These are phyloP conservation scores for Oryza officinalis DNA, from an alignment of 176 grass and related monocot genomes.

Conservation along the genomic window DNA sequence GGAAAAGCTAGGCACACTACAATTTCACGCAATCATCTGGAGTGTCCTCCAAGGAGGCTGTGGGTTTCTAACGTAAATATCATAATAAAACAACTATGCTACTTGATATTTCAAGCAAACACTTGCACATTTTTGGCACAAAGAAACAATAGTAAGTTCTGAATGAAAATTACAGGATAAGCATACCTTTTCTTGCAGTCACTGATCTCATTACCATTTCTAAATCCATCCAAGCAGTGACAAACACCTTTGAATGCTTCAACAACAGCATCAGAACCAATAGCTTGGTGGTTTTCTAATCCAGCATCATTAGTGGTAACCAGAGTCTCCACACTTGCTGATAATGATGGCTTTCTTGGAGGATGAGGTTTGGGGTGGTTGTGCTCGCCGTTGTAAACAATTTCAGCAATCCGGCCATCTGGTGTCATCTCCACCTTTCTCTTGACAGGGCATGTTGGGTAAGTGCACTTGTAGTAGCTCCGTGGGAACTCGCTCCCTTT, in stretches of 20 bases:
- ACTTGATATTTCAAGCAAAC: conserved; percentile 8
- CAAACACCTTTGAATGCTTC: neutral
- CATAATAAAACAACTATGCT: neutral
- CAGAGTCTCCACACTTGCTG: conserved; percentile 24
- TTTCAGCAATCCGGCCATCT: conserved; percentile 52
- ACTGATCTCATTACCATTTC: conserved; percentile 7
- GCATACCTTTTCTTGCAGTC: conserved; percentile 37
- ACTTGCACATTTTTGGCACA: neutral
- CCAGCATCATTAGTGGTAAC: neutral
- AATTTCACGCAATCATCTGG: neutral
- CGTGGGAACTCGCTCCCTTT: conserved; percentile 60
- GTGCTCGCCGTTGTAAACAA: conserved; percentile 59
- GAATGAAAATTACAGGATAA: neutral
- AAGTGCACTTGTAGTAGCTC: conserved; percentile 75
- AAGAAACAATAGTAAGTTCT: neutral
- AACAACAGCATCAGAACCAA: conserved; percentile 1
- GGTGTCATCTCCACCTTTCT: conserved; percentile 58
- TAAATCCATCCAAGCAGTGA: conserved; percentile 12
- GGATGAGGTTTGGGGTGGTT: conserved; percentile 53
- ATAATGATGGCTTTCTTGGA: neutral
- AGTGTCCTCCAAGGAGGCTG: neutral
- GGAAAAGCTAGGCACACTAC: neutral
- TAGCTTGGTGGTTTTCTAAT: neutral
- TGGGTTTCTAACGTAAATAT: neutral
- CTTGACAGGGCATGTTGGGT: conserved; percentile 62